phyloP scores from a whole-genome alignment of 306 rosid species.

The Comarum palustre region DNA sequence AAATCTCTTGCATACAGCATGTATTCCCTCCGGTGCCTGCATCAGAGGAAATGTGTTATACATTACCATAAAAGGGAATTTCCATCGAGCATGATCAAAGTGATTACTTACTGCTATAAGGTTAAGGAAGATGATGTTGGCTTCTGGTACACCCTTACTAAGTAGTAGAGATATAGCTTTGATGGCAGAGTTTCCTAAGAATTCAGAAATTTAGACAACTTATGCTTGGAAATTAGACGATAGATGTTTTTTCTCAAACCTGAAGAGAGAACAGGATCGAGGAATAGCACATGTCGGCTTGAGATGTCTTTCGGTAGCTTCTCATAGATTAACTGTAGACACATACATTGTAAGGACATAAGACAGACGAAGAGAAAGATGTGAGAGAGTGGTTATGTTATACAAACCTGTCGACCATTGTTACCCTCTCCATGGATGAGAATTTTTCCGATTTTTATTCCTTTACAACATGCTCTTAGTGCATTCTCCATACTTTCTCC shows the following conservation, averaged over 20 bases:
- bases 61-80: background rate
- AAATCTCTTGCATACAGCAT: constrained; percentile 21
- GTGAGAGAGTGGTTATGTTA: background rate
- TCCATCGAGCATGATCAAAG: constrained; percentile 1
- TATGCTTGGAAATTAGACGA: background rate
- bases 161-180: constrained; percentile 27
- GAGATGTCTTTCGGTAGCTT: constrained; percentile 28
- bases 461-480: constrained; percentile 26
- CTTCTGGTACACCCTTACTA: constrained; percentile 26
- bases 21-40: constrained; percentile 29
- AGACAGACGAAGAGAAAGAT: background rate
- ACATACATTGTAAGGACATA: background rate
- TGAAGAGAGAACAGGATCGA: constrained; percentile 29
- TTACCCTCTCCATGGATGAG: constrained; percentile 27
- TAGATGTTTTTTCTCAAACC: constrained; percentile 19
- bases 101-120: constrained; percentile 26
- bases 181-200: constrained; percentile 25
- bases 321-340: constrained; percentile 23
- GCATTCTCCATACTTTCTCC: constrained; percentile 33
- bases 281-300: constrained; percentile 27
- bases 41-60: background rate
- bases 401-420: constrained; percentile 23
- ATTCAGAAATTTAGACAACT: background rate
- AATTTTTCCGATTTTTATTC: constrained; percentile 26
- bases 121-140: constrained; percentile 28